Percentiles rank a stretch among this genome's conserved stretches.
Conservation (phyloP, 768 basidiomycete species). For the Rhodosporidiobolus sp. region DNA sequence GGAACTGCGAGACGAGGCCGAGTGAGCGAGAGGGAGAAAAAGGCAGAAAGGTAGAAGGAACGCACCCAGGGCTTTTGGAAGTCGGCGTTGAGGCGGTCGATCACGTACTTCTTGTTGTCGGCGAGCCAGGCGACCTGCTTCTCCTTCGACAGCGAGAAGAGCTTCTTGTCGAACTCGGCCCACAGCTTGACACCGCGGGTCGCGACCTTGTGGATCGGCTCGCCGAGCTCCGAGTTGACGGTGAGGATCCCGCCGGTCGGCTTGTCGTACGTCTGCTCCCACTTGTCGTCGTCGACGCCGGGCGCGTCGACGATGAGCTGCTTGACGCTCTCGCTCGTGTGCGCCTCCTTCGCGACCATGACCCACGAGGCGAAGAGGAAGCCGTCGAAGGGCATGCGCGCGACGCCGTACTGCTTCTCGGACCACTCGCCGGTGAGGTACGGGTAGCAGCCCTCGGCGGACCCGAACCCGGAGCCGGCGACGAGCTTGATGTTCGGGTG, state of each 20-base stretch:
- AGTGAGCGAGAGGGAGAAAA: neutral
- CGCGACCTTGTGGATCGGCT: constrained; percentile 99
- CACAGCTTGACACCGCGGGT: constrained; percentile 95
- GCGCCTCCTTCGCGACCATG: constrained; percentile 98
- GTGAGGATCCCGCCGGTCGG: constrained; percentile 95
- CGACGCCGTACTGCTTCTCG: constrained; percentile 68
- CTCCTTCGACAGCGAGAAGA: constrained; percentile 93
- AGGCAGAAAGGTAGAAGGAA: neutral
- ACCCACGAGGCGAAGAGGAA: constrained; percentile 94
- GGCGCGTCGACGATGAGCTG: constrained; percentile 89
- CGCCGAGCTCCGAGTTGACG: constrained; percentile 86
- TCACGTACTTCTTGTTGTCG: constrained; percentile 82
- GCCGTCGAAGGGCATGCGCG: constrained; percentile 98
- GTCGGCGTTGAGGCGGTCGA: constrained; percentile 86
- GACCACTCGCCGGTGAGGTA: constrained; percentile 98
- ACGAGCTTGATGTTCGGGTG: constrained; percentile 84
- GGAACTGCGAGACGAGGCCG: constrained; percentile 69
- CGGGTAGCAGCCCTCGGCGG: constrained; percentile 83
- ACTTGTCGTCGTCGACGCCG: constrained; percentile 83
- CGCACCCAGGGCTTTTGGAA: constrained; percentile 68
- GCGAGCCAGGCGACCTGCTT: constrained; percentile 85
- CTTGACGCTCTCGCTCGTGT: constrained; percentile 90
- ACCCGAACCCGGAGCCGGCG: constrained; percentile 90
- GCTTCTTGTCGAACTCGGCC: constrained; percentile 96
- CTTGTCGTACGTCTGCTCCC: constrained; percentile 92